Conservation (phyloP, 768 basidiomycete species). For the Termitomyces sp. region DNA sequence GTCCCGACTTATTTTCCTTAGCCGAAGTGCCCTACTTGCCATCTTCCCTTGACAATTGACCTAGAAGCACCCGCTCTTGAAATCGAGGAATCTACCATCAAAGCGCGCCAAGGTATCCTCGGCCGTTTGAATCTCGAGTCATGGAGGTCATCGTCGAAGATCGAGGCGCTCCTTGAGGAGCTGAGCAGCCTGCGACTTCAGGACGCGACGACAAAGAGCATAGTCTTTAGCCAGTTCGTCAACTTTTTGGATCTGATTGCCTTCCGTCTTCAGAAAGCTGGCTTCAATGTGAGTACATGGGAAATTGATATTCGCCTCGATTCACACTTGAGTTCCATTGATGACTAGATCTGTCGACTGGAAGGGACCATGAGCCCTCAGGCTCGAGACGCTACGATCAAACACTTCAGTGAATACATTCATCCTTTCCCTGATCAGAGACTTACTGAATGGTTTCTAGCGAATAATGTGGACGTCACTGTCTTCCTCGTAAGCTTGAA, state of each 20-base stretch:
- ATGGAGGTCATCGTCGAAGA: conserved; percentile 96
- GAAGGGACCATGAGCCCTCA: conserved; percentile 98
- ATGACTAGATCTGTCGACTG: conserved; percentile 76
- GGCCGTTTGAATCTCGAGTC: conserved; percentile 84
- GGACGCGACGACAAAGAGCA: conserved; percentile 90
- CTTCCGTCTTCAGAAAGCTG: conserved; percentile 85
- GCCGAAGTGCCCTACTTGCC: conserved; percentile 95
- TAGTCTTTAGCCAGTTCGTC: conserved; percentile 96
- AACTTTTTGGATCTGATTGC: conserved; percentile 93
- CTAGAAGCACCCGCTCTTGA: conserved; percentile 93
- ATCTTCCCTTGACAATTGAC: conserved; percentile 89
- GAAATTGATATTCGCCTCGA: neutral
- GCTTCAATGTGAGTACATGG: conserved; percentile 65
- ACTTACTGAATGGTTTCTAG: conserved; percentile 30
- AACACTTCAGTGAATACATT: conserved; percentile 76
- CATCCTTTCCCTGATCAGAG: neutral
- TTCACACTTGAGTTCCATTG: neutral
- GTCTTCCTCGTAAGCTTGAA: conserved; percentile 98
- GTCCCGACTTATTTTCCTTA: conserved; percentile 20
- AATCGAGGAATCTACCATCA: conserved; percentile 53
- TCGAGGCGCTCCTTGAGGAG: conserved; percentile 95
- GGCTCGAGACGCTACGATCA: conserved; percentile 90
- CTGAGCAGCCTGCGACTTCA: conserved; percentile 77
- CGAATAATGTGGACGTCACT: conserved; percentile 90
- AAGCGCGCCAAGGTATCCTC: conserved; percentile 84